Evolutionary conservation across 1,139 yeast species (phyloP), one percentile per base, ranked within the genome.

Genomic region (Nakaseomyces bracarensis): DNA sequence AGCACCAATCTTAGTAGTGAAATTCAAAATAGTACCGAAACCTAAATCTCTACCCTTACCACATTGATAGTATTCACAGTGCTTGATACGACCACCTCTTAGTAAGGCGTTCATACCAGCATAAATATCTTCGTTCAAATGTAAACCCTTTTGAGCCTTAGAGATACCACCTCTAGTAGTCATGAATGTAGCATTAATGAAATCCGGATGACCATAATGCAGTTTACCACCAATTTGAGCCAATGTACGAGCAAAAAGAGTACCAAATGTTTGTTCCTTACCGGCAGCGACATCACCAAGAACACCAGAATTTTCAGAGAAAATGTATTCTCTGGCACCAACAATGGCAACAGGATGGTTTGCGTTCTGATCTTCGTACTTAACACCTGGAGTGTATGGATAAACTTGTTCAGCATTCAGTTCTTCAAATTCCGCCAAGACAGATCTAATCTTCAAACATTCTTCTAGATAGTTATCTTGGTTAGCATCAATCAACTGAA

Each of bases 31-130:
- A 33, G 98, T 89, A 50, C 96, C 96, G 68, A 91, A 91, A 71
- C 98, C 98, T 72, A 91, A 79, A 81, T 91, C 98, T 80, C 98
- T 87, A 70, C 98, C 98, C 70, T 91, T 91, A 82, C 98, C 98
- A 79, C 98, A 91, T 70, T 91, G 98, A 70, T 85, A 91, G 71
- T 89, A 91, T 67, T 91, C 98, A 75, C 97, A 91, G 66, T 91
- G 98, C 76, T 91, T 91, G 60, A 91, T 91, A 70, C 96, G 82
- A 64, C 98, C 98, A 74, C 98, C 98, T 71, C 98, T 86, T 65
- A 86, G 74, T 68, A 91, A 61, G 39, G 97, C 98, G 62, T 76
- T 87, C 97, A 91, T 91, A 82, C 98, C 98, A 50, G 97, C 97
- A 59, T 89, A 91, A 67, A 91, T 91, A 86, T 91, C 98, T 74